Conservation (phyloP, 2,329 filamentous ascomycete genomes). For the Coniochaeta sp. region DNA sequence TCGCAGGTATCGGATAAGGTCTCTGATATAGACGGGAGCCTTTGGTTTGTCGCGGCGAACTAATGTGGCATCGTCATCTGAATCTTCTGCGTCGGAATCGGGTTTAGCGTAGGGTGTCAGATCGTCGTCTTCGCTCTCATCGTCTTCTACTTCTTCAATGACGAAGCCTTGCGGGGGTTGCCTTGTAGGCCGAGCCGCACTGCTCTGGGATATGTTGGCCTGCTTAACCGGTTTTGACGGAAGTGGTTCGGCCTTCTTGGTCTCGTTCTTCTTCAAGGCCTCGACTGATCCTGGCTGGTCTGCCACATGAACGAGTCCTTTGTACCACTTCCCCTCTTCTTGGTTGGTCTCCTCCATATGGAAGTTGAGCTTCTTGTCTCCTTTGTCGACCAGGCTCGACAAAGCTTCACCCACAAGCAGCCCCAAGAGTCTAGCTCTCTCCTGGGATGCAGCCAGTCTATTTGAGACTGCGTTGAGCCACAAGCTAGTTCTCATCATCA, state of each 20-base stretch:
- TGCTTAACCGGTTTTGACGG: constrained; percentile 13
- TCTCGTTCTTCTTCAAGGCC: constrained; percentile 28
- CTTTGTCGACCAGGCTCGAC: constrained; percentile 57
- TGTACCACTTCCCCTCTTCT: constrained; percentile 69
- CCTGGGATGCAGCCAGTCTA: constrained; percentile 69
- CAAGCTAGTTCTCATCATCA: constrained; percentile 61
- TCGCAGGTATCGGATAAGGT: constrained; percentile 70
- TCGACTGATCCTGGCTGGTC: constrained; percentile 58
- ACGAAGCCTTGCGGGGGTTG: constrained; percentile 37
- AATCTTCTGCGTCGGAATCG: constrained; percentile 82
- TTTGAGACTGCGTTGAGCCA: constrained; percentile 82
- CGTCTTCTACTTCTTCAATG: constrained; percentile 59
- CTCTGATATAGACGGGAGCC: constrained; percentile 84
- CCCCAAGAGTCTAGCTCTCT: constrained; percentile 71
- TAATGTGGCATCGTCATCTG: constrained; percentile 85
- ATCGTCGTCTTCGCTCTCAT: constrained; percentile 57
- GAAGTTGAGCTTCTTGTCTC: constrained; percentile 71
- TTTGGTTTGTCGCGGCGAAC: constrained; percentile 76
- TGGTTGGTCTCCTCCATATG: constrained; percentile 71
- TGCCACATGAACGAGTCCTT: constrained; percentile 52
- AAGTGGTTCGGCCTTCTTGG: constrained; percentile 6
- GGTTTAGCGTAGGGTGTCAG: constrained; percentile 77
- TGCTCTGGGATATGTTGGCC: constrained; percentile 15
- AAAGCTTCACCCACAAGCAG: constrained; percentile 78
- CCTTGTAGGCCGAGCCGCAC: constrained; percentile 15